These are phyloP conservation scores for Thalia dealbata DNA, from an alignment of 176 grass and related monocot genomes.

Conservation along the genomic window DNA sequence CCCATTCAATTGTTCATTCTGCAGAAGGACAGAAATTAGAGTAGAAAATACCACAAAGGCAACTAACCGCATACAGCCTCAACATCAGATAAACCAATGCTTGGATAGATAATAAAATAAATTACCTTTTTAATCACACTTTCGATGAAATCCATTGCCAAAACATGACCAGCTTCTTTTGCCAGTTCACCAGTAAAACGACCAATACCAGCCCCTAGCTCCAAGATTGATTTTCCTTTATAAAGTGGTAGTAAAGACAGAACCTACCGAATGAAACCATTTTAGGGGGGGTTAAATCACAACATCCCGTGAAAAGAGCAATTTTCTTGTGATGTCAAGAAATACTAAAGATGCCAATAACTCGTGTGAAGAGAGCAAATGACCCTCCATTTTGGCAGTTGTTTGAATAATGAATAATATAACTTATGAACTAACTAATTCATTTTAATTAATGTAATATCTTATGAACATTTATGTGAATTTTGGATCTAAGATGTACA, in stretches of 20 bases:
- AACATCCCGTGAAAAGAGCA: not conserved
- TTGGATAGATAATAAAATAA: not conserved
- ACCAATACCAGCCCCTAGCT: slow-evolving; percentile 89
- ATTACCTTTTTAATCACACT: slow-evolving; percentile 90
- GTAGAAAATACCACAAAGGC: not conserved
- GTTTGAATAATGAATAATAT: no score
- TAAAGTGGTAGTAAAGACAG: slow-evolving; percentile 72
- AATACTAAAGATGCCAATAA: not conserved
- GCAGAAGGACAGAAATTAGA: slow-evolving; percentile 1
- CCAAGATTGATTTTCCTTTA: slow-evolving; percentile 65
- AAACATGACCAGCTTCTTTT: slow-evolving; percentile 70
- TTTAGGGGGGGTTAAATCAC: not conserved
- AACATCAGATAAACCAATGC: not conserved
- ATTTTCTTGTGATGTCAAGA: no score
- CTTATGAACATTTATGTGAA: not conserved
- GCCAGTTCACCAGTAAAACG: slow-evolving; percentile 87
- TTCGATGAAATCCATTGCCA: slow-evolving; percentile 97
- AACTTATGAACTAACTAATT: no score
- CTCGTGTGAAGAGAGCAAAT: not conserved
- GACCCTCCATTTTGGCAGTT: not conserved
- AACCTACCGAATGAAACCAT: slow-evolving; percentile 33
- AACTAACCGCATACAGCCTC: not conserved
- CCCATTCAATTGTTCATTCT: slow-evolving; percentile 90
- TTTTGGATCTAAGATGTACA: not conserved
- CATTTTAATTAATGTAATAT: no score